A percentile compares a stretch with the other conserved stretches of the same genome.
Conservation (phyloP, 1,284 basidiomycete genomes). For the Porodaedalea pini region DNA sequence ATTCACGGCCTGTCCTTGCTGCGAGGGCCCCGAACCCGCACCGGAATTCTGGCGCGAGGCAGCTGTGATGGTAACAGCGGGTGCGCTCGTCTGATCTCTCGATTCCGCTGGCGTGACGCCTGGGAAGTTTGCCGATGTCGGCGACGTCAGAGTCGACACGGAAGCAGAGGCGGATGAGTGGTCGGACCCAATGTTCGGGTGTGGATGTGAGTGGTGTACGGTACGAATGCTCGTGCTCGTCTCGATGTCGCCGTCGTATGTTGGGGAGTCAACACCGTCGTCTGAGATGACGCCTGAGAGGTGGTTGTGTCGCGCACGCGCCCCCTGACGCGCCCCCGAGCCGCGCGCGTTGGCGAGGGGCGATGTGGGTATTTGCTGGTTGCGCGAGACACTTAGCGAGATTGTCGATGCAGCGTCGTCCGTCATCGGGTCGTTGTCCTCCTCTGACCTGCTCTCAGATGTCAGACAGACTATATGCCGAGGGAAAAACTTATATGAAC, state of each 20-base stretch:
- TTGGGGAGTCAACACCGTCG: constrained; percentile 76
- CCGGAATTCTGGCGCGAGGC: constrained; percentile 9
- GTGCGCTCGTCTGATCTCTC: constrained; percentile 30
- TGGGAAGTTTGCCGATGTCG: constrained; percentile 33
- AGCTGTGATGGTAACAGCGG: constrained; percentile 21
- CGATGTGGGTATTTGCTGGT: constrained; percentile 29
- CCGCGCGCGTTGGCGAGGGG: constrained; percentile 27
- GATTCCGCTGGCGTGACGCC: constrained; percentile 29
- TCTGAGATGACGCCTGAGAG: constrained; percentile 60
- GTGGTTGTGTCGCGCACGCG: constrained; percentile 35
- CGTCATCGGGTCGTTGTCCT: constrained; percentile 78
- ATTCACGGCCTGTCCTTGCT: constrained; percentile 9
- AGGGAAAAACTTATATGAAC: background rate
- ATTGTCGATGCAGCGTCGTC: constrained; percentile 62
- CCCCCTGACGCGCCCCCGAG: constrained; percentile 19
- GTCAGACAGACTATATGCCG: background rate
- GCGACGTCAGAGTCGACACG: constrained; percentile 48
- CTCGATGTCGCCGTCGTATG: constrained; percentile 89
- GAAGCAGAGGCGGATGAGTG: constrained; percentile 8
- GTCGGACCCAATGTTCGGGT: constrained; percentile 35
- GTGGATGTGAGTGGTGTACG: constrained; percentile 24
- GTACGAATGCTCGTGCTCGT: constrained; percentile 48
- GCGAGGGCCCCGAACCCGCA: background rate
- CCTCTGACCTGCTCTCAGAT: constrained; percentile 56
- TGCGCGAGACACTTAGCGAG: constrained; percentile 35